Evolutionary conservation across 2,329 filamentous ascomycete species (phyloP).

Genomic region (Pseudogymnoascus sp.): DNA sequence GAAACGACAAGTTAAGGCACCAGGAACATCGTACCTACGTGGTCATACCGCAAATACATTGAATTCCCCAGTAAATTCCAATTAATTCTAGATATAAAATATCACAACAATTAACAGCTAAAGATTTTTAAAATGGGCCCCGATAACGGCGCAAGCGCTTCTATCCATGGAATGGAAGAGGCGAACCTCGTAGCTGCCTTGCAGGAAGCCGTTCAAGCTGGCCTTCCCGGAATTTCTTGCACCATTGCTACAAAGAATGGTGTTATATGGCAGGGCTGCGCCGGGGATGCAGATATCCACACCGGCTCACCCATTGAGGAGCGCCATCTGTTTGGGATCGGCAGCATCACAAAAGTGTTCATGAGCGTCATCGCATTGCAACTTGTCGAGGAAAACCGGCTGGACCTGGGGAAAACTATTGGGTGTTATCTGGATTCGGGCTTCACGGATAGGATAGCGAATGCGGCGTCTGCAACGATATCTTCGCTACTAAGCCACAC

Average conservation of each 20-base stretch:
- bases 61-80: background rate
- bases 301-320: background rate
- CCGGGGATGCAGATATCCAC: slow-evolving; percentile 5
- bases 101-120: background rate
- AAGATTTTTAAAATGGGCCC: background rate
- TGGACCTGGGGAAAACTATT: slow-evolving; percentile 10
- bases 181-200: background rate
- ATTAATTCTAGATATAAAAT: background rate
- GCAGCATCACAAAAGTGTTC: slow-evolving; percentile 19
- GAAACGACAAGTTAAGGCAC: background rate
- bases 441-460: slow-evolving; percentile 4
- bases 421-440: background rate
- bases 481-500: slow-evolving; percentile 12
- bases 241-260: slow-evolving; percentile 13
- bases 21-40: background rate
- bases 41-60: background rate
- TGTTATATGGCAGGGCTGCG: slow-evolving; percentile 11
- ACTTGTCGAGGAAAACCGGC: slow-evolving; percentile 13
- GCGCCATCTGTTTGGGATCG: slow-evolving; percentile 13
- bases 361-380: slow-evolving; percentile 14
- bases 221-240: slow-evolving; percentile 14
- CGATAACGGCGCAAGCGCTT: background rate
- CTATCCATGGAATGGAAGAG: background rate
- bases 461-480: slow-evolving; percentile 12
- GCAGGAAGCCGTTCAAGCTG: slow-evolving; percentile 3